phyloP scores from a whole-genome alignment of 495 filamentous ascomycete genomes.

The Friedmanniomyces endolithicus region DNA sequence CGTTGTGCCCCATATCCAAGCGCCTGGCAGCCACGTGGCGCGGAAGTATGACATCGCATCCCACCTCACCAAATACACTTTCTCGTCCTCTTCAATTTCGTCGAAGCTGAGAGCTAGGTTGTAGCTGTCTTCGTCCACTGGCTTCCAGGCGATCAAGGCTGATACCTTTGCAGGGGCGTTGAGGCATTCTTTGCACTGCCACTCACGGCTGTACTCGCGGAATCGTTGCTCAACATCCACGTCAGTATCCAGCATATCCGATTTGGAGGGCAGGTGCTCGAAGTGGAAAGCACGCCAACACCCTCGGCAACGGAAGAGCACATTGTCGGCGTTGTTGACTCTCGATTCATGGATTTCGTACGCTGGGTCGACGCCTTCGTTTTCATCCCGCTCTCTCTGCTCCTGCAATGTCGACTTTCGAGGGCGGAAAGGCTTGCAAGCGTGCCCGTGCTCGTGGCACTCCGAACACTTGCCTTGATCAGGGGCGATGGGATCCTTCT shows the following conservation, averaged over 20 bases:
- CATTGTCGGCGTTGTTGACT: slow-evolving; percentile 59
- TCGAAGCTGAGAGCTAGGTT: slow-evolving; percentile 37
- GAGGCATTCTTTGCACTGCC: slow-evolving; percentile 65
- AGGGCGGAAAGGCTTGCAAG: slow-evolving; percentile 56
- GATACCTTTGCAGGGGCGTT: slow-evolving; percentile 49
- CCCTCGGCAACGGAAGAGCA: slow-evolving; percentile 64
- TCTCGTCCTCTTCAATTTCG: slow-evolving; percentile 51
- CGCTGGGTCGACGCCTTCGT: slow-evolving; percentile 65
- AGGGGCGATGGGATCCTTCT: slow-evolving; percentile 57
- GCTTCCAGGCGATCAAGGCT: slow-evolving; percentile 76
- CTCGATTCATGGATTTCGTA: slow-evolving; percentile 45
- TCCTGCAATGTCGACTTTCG: slow-evolving; percentile 66
- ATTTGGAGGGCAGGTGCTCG: slow-evolving; percentile 53
- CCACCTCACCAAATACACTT: slow-evolving; percentile 91
- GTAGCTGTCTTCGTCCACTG: slow-evolving; percentile 41
- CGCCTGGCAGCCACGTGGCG: slow-evolving; percentile 71
- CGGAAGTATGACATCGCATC: slow-evolving; percentile 63
- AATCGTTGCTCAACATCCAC: slow-evolving; percentile 38
- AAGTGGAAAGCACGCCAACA: slow-evolving; percentile 78
- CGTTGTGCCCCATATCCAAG: slow-evolving; percentile 78
- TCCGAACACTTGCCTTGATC: slow-evolving; percentile 54
- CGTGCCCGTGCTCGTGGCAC: slow-evolving; percentile 48
- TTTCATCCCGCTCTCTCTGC: slow-evolving; percentile 64
- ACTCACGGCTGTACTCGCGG: slow-evolving; percentile 51
- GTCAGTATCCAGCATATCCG: slow-evolving; percentile 27